Conservation (phyloP, 2,329 filamentous ascomycete genomes). For the Fusarium staphyleae region DNA sequence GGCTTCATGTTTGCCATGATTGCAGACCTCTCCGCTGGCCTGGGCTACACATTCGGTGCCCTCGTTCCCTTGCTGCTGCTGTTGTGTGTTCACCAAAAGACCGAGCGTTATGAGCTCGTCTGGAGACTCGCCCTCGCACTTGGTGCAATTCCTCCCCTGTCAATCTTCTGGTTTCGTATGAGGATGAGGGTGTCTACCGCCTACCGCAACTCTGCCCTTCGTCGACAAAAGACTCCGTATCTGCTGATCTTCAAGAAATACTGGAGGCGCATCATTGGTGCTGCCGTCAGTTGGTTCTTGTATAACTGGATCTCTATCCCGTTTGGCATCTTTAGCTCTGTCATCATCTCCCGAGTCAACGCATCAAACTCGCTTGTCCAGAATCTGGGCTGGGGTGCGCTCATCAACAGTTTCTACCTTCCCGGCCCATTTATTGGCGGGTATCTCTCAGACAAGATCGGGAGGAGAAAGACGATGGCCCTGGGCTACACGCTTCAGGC, state of each 20-base stretch:
- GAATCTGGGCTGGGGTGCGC: slow-evolving; percentile 52
- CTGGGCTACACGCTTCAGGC: slow-evolving; percentile 55
- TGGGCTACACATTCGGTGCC: slow-evolving; percentile 58
- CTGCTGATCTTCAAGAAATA: slow-evolving; percentile 54
- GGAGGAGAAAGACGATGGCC: slow-evolving; percentile 56
- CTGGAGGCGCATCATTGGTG: slow-evolving; percentile 56
- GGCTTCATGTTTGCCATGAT: slow-evolving; percentile 64
- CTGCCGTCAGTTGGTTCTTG: slow-evolving; percentile 56
- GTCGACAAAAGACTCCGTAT: slow-evolving; percentile 54
- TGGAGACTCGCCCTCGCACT: slow-evolving; percentile 59
- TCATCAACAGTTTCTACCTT: slow-evolving; percentile 58
- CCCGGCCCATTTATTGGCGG: slow-evolving; percentile 56
- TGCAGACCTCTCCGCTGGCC: slow-evolving; percentile 55
- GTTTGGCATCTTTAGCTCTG: slow-evolving; percentile 60
- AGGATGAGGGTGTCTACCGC: slow-evolving; percentile 58
- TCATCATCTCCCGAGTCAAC: slow-evolving; percentile 55
- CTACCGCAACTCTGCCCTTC: slow-evolving; percentile 54
- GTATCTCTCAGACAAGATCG: slow-evolving; percentile 55
- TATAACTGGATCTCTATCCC: slow-evolving; percentile 63
- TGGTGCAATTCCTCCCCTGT: slow-evolving; percentile 56
- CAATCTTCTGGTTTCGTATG: slow-evolving; percentile 59
- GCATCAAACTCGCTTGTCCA: slow-evolving; percentile 48
- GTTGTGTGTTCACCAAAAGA: slow-evolving; percentile 54
- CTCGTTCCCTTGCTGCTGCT: slow-evolving; percentile 59
- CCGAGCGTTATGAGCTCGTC: slow-evolving; percentile 50